Conservation (phyloP, 192 early-diverging fungal genomes). For the Helicostylum pulchrum region DNA sequence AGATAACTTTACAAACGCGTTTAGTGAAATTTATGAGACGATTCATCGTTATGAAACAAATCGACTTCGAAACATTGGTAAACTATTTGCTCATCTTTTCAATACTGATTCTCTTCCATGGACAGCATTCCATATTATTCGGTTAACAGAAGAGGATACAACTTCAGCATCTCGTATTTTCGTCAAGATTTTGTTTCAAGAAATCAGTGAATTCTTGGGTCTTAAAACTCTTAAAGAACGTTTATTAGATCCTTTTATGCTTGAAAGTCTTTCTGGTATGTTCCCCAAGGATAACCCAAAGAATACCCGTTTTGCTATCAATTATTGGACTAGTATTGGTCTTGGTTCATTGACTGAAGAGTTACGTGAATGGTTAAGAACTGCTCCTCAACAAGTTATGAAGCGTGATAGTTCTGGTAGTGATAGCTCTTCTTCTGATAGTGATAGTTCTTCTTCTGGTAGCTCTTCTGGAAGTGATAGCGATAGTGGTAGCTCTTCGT, state of each 20-base stretch:
- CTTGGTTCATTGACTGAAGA: conserved; percentile 91
- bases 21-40: conserved; percentile 82
- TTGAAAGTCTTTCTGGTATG: conserved; percentile 77
- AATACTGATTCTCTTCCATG: conserved; percentile 81
- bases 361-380: conserved; percentile 69
- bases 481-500: conserved; percentile 1
- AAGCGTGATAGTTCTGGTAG: conserved; percentile 37
- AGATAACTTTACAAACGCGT: conserved; percentile 72
- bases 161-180: conserved; percentile 97
- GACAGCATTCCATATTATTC: conserved; percentile 75
- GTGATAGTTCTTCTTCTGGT: conserved; percentile 32
- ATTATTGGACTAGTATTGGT: conserved; percentile 94
- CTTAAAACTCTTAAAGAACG: conserved; percentile 71
- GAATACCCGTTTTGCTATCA: conserved; percentile 93
- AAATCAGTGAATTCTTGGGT: conserved; percentile 80
- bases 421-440: conserved; percentile 30
- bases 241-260: conserved; percentile 64
- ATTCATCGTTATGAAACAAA: conserved; percentile 94
- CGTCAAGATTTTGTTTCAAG: conserved; percentile 92
- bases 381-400: conserved; percentile 67
- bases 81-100: conserved; percentile 87
- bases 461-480: conserved; percentile 22
- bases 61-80: conserved; percentile 87
- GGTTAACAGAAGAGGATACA: conserved; percentile 92
- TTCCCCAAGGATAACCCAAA: conserved; percentile 89